Base-by-base conservation (phyloP, 768 basidiomycete species). In the Holtermanniella nyarrowii region DNA sequence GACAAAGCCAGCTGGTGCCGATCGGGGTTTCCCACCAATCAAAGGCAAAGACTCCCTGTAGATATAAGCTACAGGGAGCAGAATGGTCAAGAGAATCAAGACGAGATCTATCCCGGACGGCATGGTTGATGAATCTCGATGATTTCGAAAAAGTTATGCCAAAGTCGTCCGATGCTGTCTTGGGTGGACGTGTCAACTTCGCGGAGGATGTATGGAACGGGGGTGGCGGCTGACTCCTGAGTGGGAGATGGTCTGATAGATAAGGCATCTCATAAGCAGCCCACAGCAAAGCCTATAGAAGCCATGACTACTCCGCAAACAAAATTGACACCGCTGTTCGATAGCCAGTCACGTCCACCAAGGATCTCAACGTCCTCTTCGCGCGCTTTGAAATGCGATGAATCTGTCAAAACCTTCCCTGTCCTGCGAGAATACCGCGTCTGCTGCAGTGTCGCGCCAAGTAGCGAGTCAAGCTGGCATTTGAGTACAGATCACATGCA, bases 361-460 rank as follows among this genome's bases (percentile, higher is more conserved):
- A 79, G 55, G 50, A 84, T 72, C 11, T 79, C 75, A 51, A 79
- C 76, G 12, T 74, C 71, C 11, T 50, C 49, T 11, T 49, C 51
- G 16, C 26, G 21, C 43, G 14, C 63, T 66, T 25, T 44, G 41
- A 20, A 64, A 11, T 68, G 66, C 0, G 73, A 69, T 13, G 74
- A 75, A 58, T 85, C 81, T 44, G 82, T 81, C 13, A 87, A 74
- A 45, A 95, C 76, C 42, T 77, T 72, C 60, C 81, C 81, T 56
- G 76, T 77, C 20, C 74, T 73, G 42, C 72, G 72, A 4, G 83
- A 83, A 71, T 82, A 93, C 23, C 82, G 78, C 3, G 88, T 88
- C 49, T 77, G 75, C 61, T 96, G 91, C 0, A 93, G 66, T 4
- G 86, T 88, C 4, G 90, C 88, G 1, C 91, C 91, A 16, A 95